A percentile compares a stretch with the other conserved stretches of the same genome.
phyloP scores from a whole-genome alignment of 2,329 filamentous ascomycete species.

The Neurospora crassa region DNA sequence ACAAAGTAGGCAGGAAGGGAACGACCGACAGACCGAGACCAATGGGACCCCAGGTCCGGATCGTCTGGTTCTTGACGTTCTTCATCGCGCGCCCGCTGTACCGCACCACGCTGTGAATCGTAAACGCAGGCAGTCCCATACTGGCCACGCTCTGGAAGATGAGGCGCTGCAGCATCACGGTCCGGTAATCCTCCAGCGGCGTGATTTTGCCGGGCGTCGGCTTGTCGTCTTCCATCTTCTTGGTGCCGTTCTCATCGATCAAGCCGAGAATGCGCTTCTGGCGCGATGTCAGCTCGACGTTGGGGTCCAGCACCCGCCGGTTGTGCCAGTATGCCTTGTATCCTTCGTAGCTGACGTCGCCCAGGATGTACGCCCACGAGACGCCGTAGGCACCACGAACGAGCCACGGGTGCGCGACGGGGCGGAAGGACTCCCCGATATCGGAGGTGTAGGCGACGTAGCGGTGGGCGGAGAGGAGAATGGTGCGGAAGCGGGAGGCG shows the following conservation, averaged over 20 bases:
- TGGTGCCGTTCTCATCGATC: slow-evolving; percentile 15
- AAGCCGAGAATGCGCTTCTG: slow-evolving; percentile 41
- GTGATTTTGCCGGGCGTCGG: slow-evolving; percentile 37
- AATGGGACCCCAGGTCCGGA: slow-evolving; percentile 85
- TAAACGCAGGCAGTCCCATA: slow-evolving; percentile 91
- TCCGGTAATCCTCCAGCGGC: slow-evolving; percentile 79
- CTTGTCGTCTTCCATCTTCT: not conserved
- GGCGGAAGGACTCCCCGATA: slow-evolving; percentile 92
- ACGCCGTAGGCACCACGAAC: slow-evolving; percentile 80
- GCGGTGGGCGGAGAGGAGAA: slow-evolving; percentile 81
- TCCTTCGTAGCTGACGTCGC: slow-evolving; percentile 86
- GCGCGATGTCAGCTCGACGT: slow-evolving; percentile 42
- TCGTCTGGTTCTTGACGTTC: slow-evolving; percentile 60
- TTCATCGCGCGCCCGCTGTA: slow-evolving; percentile 86
- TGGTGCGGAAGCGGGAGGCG: slow-evolving; percentile 72
- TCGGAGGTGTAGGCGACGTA: slow-evolving; percentile 97
- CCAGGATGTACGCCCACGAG: slow-evolving; percentile 85
- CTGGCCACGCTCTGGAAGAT: slow-evolving; percentile 85
- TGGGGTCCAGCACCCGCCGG: slow-evolving; percentile 62
- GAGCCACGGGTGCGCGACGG: slow-evolving; percentile 76
- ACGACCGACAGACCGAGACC: slow-evolving; percentile 71
- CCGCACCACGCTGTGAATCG: slow-evolving; percentile 84
- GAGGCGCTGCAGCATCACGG: slow-evolving; percentile 83
- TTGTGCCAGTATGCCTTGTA: slow-evolving; percentile 93
- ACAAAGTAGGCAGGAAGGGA: slow-evolving; percentile 73